Evolutionary conservation across 2,329 filamentous ascomycete genomes (phyloP), one percentile per base, ranked within the genome.

Genomic region (Penicillium psychrosexuale): DNA sequence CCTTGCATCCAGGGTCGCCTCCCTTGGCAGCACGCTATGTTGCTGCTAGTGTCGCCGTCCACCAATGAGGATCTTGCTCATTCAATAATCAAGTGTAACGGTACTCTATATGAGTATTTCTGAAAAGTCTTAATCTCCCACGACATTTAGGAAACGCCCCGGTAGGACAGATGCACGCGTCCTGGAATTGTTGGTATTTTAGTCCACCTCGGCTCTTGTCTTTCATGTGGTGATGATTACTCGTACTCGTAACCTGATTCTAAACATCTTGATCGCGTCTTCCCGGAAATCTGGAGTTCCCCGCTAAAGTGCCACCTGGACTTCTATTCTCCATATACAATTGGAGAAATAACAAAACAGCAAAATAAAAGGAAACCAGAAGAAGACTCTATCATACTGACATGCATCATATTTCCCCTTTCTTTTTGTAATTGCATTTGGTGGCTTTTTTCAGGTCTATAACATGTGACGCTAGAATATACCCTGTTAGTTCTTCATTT

Each of bases 201-300:
- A 42, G 28, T 22, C 8, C 38, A 53, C 51, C 51, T 53, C 51
- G 51, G 51, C 33, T 43, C 9, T 27, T 8, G 28, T 31, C 7
- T 46, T 47, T 47, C 50, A 53, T 53, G 37, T 49, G 51, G 8
- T n/a, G 30, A 31, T n/a, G 30, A 15, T 19, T 24, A n/a, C n/a
- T n/a, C n/a, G n/a, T n/a, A 7, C n/a, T 33, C 12, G 28, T 17
- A 36, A 45, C 5, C 5, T 54, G 52, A 51, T 24, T 8, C 17
- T 24, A 50, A 38, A 47, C 30, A n/a, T 37, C 17, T 24, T 28
- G 27, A 51, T 46, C 39, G 27, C 12, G 5, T 51, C 27, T 44
- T 33, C 47, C 22, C 37, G 17, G 12, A 44, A 40, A 27, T 39
- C 52, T 17, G 40, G 52, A 44, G 27, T 44, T 30, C 47, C 47